These are phyloP conservation scores for Musa schizocarpa DNA, from an alignment of 176 grass and related monocot species.

Conservation along the genomic window DNA sequence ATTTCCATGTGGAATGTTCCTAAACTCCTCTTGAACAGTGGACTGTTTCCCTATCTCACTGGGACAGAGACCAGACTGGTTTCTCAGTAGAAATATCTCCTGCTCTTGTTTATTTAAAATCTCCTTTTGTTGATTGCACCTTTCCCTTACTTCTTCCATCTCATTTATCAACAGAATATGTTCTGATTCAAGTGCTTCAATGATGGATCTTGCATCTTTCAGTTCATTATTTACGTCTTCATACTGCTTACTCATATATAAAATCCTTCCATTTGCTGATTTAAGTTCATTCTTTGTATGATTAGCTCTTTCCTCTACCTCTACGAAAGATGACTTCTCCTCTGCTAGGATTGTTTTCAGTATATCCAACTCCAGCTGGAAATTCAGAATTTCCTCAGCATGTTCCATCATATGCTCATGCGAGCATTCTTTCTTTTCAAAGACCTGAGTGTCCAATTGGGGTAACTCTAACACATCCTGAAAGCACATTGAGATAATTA, in stretches of 20 bases:
- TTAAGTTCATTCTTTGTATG: conserved; percentile 36
- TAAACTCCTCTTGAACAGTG: conserved; percentile 34
- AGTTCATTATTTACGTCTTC: conserved; percentile 41
- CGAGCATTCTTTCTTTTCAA: conserved; percentile 17
- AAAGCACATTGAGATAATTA: not conserved
- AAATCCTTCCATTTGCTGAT: conserved; percentile 26
- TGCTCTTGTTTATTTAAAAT: conserved; percentile 28
- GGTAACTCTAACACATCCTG: conserved; percentile 18
- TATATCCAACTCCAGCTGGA: conserved; percentile 80
- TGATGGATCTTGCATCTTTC: conserved; percentile 51
- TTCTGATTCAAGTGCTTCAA: conserved; percentile 77
- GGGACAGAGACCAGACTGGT: conserved; percentile 26
- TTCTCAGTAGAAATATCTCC: conserved; percentile 39
- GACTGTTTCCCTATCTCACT: conserved; percentile 5
- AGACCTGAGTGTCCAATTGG: conserved; percentile 15
- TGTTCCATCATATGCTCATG: conserved; percentile 23
- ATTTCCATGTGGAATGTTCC: conserved; percentile 32
- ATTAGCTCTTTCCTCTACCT: conserved; percentile 35
- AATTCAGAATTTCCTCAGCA: conserved; percentile 42
- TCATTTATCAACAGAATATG: conserved; percentile 70
- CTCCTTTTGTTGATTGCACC: conserved; percentile 25
- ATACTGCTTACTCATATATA: conserved; percentile 25
- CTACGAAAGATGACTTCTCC: conserved; percentile 43
- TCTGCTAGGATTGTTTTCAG: conserved; percentile 61
- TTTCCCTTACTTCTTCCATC: conserved; percentile 49